Conservation (phyloP, 2,329 filamentous ascomycete species). For the Catunica adiposa region DNA sequence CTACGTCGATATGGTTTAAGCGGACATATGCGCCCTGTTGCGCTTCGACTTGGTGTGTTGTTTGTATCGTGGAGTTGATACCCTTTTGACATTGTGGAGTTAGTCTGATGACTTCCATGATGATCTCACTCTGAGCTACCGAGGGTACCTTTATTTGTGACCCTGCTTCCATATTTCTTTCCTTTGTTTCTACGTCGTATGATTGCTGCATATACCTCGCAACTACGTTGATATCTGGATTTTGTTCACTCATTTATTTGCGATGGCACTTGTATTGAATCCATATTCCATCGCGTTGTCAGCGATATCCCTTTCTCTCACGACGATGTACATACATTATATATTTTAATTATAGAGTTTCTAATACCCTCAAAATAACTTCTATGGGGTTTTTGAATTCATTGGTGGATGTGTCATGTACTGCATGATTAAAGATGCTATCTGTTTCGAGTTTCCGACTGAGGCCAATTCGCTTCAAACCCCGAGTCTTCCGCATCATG, state of each 20-base stretch:
- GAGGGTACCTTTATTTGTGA: background rate
- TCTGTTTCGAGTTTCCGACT: too few species aligned
- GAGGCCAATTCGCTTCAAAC: too few species aligned
- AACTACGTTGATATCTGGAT: background rate
- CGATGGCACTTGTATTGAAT: background rate
- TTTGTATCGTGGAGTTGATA: background rate
- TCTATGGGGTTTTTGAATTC: too few species aligned
- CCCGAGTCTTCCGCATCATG: too few species aligned
- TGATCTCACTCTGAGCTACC: background rate
- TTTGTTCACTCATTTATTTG: background rate
- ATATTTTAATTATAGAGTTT: background rate
- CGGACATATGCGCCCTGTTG: constrained; percentile 6
- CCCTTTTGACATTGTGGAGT: background rate
- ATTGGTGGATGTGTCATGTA: too few species aligned
- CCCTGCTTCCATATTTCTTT: background rate
- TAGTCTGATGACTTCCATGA: background rate
- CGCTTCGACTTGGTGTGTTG: constrained; percentile 1
- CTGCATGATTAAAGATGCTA: too few species aligned
- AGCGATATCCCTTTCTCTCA: background rate
- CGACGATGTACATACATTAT: background rate
- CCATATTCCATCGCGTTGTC: background rate
- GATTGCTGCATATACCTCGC: background rate
- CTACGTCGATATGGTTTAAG: background rate
- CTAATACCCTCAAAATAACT: background rate
- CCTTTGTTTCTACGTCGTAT: background rate